Evolutionary conservation across 1,284 basidiomycete genomes (phyloP).

Genomic region (Ganoderma sp.): DNA sequence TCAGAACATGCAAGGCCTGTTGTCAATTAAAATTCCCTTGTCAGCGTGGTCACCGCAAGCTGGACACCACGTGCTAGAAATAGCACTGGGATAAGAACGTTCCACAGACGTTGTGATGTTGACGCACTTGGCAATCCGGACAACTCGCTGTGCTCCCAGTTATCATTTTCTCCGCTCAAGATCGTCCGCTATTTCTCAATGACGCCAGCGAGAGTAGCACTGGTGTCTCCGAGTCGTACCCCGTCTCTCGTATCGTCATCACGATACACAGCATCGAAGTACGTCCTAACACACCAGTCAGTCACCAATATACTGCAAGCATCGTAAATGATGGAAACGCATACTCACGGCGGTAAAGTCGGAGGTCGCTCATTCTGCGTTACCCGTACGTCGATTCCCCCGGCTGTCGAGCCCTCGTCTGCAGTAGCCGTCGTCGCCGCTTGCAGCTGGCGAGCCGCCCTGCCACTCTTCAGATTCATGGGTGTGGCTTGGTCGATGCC

Average conservation of each 20-base stretch:
- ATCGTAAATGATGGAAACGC: background rate
- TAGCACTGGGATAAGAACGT: background rate
- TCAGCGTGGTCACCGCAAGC: too few relatives aligned
- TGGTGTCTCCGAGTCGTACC: too few relatives aligned
- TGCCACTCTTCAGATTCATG: background rate
- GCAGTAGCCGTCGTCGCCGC: background rate
- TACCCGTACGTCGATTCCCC: background rate
- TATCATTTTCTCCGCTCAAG: background rate
- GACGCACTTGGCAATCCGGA: background rate
- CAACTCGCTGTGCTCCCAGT: background rate
- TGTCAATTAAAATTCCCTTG: too few relatives aligned
- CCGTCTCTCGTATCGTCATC: background rate
- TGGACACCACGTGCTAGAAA: background rate
- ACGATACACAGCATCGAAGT: background rate
- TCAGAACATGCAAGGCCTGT: background rate
- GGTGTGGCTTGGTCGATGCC: background rate
- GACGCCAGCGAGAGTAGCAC: background rate
- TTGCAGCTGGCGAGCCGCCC: background rate
- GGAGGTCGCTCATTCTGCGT: background rate
- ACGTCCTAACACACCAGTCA: background rate
- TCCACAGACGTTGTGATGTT: background rate
- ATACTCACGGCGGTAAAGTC: background rate
- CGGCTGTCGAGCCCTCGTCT: background rate
- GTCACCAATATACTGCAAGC: background rate
- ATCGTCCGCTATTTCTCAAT: background rate